Percentiles rank a stretch among this genome's conserved stretches.
These are phyloP conservation scores for Rubroshorea leprosula DNA, from an alignment of 345 rosid species.

Conservation along the genomic window DNA sequence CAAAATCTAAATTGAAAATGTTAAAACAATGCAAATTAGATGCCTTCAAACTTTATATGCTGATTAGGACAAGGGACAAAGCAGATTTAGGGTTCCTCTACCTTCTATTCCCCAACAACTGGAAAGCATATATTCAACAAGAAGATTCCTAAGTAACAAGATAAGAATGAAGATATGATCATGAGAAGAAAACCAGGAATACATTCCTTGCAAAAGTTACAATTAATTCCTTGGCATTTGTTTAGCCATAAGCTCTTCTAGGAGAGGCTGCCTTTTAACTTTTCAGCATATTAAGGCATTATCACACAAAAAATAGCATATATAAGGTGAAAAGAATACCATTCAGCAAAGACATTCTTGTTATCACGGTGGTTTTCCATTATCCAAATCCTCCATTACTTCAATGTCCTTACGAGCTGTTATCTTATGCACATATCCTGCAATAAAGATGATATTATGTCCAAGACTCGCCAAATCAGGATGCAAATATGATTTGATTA, in stretches of 20 bases:
- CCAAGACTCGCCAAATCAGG: too few relatives aligned
- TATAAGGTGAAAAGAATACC: conserved; percentile 20
- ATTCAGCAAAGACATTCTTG: conserved; percentile 16
- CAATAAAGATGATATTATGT: conserved; percentile 12
- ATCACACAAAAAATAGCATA: background rate
- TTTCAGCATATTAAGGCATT: conserved; percentile 8
- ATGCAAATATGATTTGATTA: too few relatives aligned
- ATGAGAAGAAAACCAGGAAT: too few relatives aligned
- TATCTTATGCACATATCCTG: conserved; percentile 94
- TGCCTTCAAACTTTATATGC: background rate
- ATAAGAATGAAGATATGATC: too few relatives aligned
- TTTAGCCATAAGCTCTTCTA: conserved; percentile 2
- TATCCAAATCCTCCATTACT: conserved; percentile 78
- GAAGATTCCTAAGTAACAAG: conserved; percentile 8
- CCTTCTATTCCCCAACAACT: too few relatives aligned
- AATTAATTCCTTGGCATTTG: too few relatives aligned
- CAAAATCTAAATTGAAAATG: too few relatives aligned
- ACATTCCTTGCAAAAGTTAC: too few relatives aligned
- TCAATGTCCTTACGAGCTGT: conserved; percentile 81
- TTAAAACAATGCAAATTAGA: too few relatives aligned
- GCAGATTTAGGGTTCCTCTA: background rate
- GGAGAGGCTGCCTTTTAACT: conserved; percentile 10
- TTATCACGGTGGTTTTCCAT: conserved; percentile 59
- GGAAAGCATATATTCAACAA: conserved; percentile 2
- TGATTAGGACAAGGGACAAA: too few relatives aligned